These are phyloP conservation scores for Trypanosoma mega DNA, from an alignment of 208 protist species.

Conservation along the genomic window DNA sequence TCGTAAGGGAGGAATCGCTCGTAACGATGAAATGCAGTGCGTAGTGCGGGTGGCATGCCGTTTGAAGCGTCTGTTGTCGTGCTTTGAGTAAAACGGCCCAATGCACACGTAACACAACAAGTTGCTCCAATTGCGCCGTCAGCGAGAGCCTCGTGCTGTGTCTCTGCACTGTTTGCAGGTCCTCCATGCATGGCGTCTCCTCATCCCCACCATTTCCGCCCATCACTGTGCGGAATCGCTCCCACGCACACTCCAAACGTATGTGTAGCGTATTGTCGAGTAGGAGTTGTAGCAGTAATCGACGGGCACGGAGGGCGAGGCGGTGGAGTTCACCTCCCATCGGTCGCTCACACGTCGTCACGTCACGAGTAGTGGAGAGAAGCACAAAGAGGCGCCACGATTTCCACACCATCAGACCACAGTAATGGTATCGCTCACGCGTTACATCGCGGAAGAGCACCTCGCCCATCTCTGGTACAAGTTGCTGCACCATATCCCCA, in stretches of 20 bases:
- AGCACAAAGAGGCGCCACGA: constrained; percentile 67
- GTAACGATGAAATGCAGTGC: constrained; percentile 17
- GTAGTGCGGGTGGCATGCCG: constrained; percentile 1
- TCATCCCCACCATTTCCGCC: too few relatives aligned
- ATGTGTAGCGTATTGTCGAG: constrained; percentile 72
- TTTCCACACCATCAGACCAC: constrained; percentile 67
- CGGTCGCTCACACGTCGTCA: constrained; percentile 14
- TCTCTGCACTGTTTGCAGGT: constrained; percentile 13
- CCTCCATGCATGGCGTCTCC: neutral
- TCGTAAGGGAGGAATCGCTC: neutral
- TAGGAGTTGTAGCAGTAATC: constrained; percentile 56
- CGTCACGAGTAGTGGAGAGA: constrained; percentile 34
- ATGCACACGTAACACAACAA: constrained; percentile 6
- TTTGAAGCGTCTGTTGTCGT: neutral
- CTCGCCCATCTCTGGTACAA: constrained; percentile 28
- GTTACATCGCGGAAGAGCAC: constrained; percentile 26
- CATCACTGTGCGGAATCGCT: too few relatives aligned
- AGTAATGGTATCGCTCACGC: constrained; percentile 54
- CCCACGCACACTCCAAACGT: constrained; percentile 55
- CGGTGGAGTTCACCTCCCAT: constrained; percentile 40
- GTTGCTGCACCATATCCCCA: constrained; percentile 1
- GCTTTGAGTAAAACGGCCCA: constrained; percentile 14
- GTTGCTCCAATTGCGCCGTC: constrained; percentile 4
- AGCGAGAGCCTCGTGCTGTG: constrained; percentile 7
- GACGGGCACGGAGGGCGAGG: constrained; percentile 45